Percentiles rank a stretch among this genome's conserved stretches.
phyloP scores from a whole-genome alignment of 345 rosid genomes.

The Salix koriyanagi region DNA sequence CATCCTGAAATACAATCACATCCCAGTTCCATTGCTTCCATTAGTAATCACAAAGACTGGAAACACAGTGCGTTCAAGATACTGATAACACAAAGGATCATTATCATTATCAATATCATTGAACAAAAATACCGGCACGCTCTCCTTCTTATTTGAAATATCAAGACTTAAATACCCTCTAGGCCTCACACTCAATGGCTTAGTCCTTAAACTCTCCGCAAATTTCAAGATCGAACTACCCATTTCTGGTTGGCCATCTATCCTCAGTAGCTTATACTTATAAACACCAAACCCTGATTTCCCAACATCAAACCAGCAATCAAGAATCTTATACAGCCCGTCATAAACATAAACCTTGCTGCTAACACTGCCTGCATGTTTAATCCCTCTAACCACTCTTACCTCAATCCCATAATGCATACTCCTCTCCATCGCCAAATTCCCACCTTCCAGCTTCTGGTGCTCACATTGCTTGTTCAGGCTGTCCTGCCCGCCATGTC shows the following conservation, averaged over 20 bases:
- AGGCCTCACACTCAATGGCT: conserved; percentile 59
- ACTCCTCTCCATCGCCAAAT: conserved; percentile 77
- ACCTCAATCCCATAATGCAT: conserved; percentile 69
- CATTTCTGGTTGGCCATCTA: conserved; percentile 79
- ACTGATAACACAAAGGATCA: conserved; percentile 84
- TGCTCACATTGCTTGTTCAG: conserved; percentile 51
- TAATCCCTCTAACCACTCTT: conserved; percentile 76
- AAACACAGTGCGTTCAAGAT: conserved; percentile 57
- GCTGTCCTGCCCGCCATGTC: conserved; percentile 89
- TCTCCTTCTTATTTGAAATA: conserved; percentile 59
- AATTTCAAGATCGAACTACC: conserved; percentile 65
- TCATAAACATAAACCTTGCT: conserved; percentile 78
- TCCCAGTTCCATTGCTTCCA: conserved; percentile 50
- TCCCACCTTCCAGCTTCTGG: conserved; percentile 89
- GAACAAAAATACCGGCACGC: conserved; percentile 56
- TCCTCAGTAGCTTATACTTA: conserved; percentile 65
- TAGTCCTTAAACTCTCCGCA: conserved; percentile 52
- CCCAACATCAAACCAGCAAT: conserved; percentile 89
- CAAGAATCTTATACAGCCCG: conserved; percentile 71
- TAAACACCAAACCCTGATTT: conserved; percentile 89
- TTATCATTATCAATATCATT: conserved; percentile 71
- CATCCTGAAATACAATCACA: conserved; percentile 71
- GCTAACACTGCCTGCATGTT: conserved; percentile 45
- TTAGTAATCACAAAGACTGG: conserved; percentile 43
- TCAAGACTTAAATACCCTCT: conserved; percentile 74